Conservation (phyloP, 1,284 basidiomycete species). For the Neolentinus lepideus region DNA sequence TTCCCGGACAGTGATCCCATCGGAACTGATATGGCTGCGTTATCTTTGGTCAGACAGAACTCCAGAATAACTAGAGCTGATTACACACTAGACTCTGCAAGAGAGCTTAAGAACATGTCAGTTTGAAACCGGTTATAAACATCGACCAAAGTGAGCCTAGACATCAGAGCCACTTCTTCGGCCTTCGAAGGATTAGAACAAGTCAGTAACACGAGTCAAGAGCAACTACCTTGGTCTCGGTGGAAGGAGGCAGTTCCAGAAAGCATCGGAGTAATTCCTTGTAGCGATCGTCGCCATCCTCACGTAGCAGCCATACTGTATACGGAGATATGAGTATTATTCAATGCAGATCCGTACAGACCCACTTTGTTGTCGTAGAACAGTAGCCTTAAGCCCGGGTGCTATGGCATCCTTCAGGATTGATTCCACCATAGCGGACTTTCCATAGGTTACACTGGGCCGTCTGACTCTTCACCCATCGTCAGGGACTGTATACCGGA, state of each 20-base stretch:
- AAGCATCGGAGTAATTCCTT: slow-evolving; percentile 52
- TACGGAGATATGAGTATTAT: slow-evolving; percentile 7
- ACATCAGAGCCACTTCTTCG: slow-evolving; percentile 67
- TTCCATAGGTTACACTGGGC: slow-evolving; percentile 27
- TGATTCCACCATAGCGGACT: slow-evolving; percentile 19
- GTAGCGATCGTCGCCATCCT: slow-evolving; percentile 50
- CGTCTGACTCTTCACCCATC: slow-evolving; percentile 5
- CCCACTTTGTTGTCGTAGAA: slow-evolving; percentile 74
- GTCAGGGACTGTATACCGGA: background rate
- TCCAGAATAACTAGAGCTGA: slow-evolving; percentile 18
- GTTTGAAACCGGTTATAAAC: slow-evolving; percentile 72
- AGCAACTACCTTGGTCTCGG: slow-evolving; percentile 44
- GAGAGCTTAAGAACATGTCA: slow-evolving; percentile 82
- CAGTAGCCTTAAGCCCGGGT: slow-evolving; percentile 56
- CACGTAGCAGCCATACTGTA: slow-evolving; percentile 69
- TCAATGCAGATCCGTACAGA: slow-evolving; percentile 6
- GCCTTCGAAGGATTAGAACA: slow-evolving; percentile 33
- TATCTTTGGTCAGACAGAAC: background rate
- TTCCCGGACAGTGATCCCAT: slow-evolving; percentile 62
- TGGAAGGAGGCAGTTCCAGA: slow-evolving; percentile 47
- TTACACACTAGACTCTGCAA: slow-evolving; percentile 72
- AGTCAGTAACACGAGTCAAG: slow-evolving; percentile 4
- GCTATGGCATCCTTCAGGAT: slow-evolving; percentile 45
- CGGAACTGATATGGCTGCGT: slow-evolving; percentile 74
- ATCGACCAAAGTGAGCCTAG: slow-evolving; percentile 65